Evolutionary conservation across 305 asterid genomes (phyloP), one percentile per base, ranked within the genome.

Genomic region (Fraxinus latifolia): DNA sequence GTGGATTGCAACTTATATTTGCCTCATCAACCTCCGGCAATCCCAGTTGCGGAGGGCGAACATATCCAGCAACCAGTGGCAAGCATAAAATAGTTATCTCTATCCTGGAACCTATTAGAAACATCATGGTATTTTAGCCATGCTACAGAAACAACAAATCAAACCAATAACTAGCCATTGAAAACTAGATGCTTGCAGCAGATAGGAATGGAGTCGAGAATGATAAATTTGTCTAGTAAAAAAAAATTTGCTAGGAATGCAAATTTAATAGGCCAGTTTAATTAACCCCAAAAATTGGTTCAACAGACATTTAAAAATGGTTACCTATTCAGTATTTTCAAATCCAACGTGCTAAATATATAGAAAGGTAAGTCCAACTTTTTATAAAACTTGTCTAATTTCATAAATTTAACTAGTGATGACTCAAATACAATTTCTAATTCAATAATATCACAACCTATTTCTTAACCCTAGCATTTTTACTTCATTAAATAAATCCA

Each of bases 61-160:
- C 94, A 50, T 96, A 96, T 81, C 99, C 99, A 82, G 99, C 95
- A 84, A 92, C 96, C 77, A 94, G 91, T 21, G 99, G 99, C 85
- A 96, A 88, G 85, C 98, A 94, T 77, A 92, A 83, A 83, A 96
- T 85, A 4, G 98, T 92, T 81, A 94, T 90, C 70, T 82, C 94
- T 47, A 93, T 90, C 78, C 98, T 82, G 8, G 99, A 90, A 87
- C 99, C 99, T 96, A 90, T 81, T 78, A 74, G 70, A 85, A 21
- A 83, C 31, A 81, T 5, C 70, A 39, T 58, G 44, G 60, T 60
- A 37, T 39, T 19, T 44, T 15, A 80, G 72, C 31, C 39, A 55
- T 15, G 25, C 58, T n/a, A 42, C 42, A 74, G 19, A 29, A 79
- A 36, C 32, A 23, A 19, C 8, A 82, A 70, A 3, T 58, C 17